These are phyloP conservation scores for Bruguiera parviflora DNA, from an alignment of 345 rosid species.

Conservation along the genomic window DNA sequence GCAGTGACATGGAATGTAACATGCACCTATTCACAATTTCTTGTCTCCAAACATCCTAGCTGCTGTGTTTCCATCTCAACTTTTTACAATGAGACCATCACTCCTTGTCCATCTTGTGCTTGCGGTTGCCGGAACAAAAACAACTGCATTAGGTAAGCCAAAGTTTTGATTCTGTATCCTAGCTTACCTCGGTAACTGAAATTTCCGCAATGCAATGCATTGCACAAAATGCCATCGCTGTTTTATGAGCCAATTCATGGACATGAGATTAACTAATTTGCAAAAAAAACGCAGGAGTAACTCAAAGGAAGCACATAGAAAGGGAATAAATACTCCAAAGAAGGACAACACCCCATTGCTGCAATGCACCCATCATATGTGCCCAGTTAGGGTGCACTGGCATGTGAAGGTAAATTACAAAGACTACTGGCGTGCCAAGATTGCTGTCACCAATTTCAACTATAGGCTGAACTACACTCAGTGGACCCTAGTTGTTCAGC, in stretches of 20 bases:
- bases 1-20: slow-evolving; percentile 35
- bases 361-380: slow-evolving; percentile 67
- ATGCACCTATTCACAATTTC: slow-evolving; percentile 28
- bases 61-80: slow-evolving; percentile 27
- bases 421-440: slow-evolving; percentile 62
- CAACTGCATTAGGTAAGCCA: slow-evolving; percentile 55
- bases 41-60: slow-evolving; percentile 24
- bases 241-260: background rate
- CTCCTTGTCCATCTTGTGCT: slow-evolving; percentile 27
- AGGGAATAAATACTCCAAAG: slow-evolving; percentile 49
- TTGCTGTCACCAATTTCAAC: slow-evolving; percentile 58
- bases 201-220: no score
- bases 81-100: slow-evolving; percentile 27
- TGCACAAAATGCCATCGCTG: no score
- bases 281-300: slow-evolving; percentile 39
- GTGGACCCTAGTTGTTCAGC: slow-evolving; percentile 66
- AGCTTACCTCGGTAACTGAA: no score
- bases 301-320: slow-evolving; percentile 42
- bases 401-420: slow-evolving; percentile 57
- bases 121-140: slow-evolving; percentile 40
- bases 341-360: slow-evolving; percentile 54
- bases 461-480: slow-evolving; percentile 53
- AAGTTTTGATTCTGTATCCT: background rate
- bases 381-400: slow-evolving; percentile 62
- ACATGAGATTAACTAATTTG: background rate